Evolutionary conservation across 140 eudicot genomes (phyloP).

Genomic region (Cichorium intybus): DNA sequence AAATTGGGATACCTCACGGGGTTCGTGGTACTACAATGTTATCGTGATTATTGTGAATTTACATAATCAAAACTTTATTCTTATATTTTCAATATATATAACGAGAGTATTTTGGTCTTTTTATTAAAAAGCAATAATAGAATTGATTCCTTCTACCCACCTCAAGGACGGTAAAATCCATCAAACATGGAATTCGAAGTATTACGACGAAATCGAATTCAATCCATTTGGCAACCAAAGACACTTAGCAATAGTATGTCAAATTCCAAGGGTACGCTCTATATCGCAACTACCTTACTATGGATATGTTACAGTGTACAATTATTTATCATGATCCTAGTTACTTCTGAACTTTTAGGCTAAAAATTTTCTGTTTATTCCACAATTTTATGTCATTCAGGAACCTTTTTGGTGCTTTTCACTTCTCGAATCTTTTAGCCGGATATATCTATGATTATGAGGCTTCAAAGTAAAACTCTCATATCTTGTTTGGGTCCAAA

Average conservation of each 20-base stretch:
- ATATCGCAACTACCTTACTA: conserved; percentile 44
- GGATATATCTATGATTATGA: conserved; percentile 50
- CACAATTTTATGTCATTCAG: conserved; percentile 53
- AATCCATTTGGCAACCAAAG: too few relatives aligned
- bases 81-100: too few relatives aligned
- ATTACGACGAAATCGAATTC: too few relatives aligned
- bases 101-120: too few relatives aligned
- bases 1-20: conserved; percentile 58
- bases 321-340: conserved; percentile 52
- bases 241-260: too few relatives aligned
- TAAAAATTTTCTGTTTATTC: conserved; percentile 47
- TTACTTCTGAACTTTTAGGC: conserved; percentile 69
- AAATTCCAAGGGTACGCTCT: conserved; percentile 42
- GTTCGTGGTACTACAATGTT: conserved; percentile 40
- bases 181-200: too few relatives aligned
- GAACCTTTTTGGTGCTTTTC: conserved; percentile 59
- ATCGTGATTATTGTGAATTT: conserved; percentile 44
- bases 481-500: conserved; percentile 48
- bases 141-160: too few relatives aligned
- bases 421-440: conserved; percentile 58
- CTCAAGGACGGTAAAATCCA: too few relatives aligned
- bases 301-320: conserved; percentile 63
- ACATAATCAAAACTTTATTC: too few relatives aligned
- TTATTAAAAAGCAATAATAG: too few relatives aligned
- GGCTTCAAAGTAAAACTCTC: conserved; percentile 45